Evolutionary conservation across 768 basidiomycete species (phyloP), one percentile per base, ranked within the genome.

Genomic region (Serpula lacrymans): DNA sequence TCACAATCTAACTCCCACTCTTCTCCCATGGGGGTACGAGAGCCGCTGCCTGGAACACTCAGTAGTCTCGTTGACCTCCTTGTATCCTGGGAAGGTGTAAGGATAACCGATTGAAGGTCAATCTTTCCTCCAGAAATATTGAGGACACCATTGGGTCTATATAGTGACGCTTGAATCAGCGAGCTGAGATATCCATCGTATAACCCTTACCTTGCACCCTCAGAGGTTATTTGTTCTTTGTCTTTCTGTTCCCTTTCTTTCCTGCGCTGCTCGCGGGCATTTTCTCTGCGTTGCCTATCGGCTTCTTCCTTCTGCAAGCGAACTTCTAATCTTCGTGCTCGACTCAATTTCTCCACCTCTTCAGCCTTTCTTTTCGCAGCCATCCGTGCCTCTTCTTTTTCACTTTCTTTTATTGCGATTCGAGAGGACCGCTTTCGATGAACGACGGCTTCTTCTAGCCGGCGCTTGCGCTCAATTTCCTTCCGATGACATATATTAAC

Each of bases 351-450:
- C 57, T 84, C 83, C 16, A 75, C 74, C 31, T 81, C 83, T 43
- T 90, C 87, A 3, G 68, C 74, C 45, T 75, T 77, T 51, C 67
- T 74, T 43, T 70, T 66, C n/a, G 78, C 77, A 6, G 75, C 72
- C 18, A 77, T 60, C 25, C 77, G 70, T 16, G 82, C 81, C 47
- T 85, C 80, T 59, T 92, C 86, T 49, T 78, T 80, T 59, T 88
- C 89, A 25, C 68, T 77, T 58, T 95, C 92, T 50, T 80, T 84
- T 27, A 82, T 65, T 3, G 89, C 87, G 42, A 96, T 80, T 23
- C 94, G 85, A 13, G 89, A 89, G 0, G 92, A 95, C 17, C 93
- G 84, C 60, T 97, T 96, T 44, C 93, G 81, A 45, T 88, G 86
- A 18, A 79, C 75, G 10, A 93, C 65, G 2, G 88, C 86, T 48